Evolutionary conservation across 441 rosid genomes (phyloP), one percentile per base, ranked within the genome.

Genomic region (Croton setiger): DNA sequence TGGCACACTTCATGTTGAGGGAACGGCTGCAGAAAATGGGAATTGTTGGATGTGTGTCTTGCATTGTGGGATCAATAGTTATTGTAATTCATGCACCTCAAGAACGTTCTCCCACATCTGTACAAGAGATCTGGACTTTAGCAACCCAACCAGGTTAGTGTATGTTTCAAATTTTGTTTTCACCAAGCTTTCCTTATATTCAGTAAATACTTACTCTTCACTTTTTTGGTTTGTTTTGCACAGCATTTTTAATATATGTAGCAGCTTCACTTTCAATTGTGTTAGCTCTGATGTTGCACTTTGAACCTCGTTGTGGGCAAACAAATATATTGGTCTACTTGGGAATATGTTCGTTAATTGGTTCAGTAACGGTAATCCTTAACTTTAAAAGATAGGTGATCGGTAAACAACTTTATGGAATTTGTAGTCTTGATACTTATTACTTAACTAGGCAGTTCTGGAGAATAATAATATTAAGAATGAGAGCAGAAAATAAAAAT

Each of bases 11-110:
- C 73, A 62, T 88, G 72, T 79, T 88, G 80, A 82, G 79, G 47
- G 91, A 88, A 68, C 82, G 85, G 63, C 80, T 86, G 51, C 84
- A 75, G 73, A 86, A 79, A 69, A 81, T 88, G 89, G 91, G 93
- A 21, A 75, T 88, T 66, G 69, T 86, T 75, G 93, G 93, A 10
- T 88, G 93, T 74, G 81, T 88, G 53, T 74, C 87, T 39, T 88
- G 93, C 68, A 79, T 88, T 71, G 91, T 86, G 48, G 93, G 93
- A 67, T 88, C 93, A 4, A 79, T 81, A 23, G 73, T 86, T 44
- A 86, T 88, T 56, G 93, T 88, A 64, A 83, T 88, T 23, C 91
- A 88, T 74, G 85, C 91, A 31, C 93, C 93, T 4, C 73, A 69
- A 69, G 91, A 88, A 76, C 84, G 69, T 18, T 64, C 84, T 56